A percentile compares a stretch with the other conserved stretches of the same genome.
Conservation (phyloP, 225 moss, liverwort and hornwort species). For the Climacium dendroides region DNA sequence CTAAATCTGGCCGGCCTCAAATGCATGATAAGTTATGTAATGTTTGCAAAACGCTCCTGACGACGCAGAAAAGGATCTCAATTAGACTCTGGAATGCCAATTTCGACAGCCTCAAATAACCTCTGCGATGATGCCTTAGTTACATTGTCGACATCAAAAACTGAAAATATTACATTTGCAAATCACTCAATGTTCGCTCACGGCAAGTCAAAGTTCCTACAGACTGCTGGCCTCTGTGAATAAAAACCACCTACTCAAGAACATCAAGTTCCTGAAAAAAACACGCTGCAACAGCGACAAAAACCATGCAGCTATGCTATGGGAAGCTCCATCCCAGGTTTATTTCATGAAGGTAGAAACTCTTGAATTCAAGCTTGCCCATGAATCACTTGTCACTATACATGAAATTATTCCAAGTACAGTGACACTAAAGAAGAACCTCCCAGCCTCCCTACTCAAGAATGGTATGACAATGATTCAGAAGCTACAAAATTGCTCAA, state of each 20-base stretch:
- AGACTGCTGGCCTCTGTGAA: neutral
- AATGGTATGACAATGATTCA: neutral
- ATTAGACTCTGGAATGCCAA: neutral
- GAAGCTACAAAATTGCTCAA: neutral
- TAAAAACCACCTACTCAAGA: neutral
- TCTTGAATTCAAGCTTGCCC: neutral
- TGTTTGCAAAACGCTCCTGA: neutral
- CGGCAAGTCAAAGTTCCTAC: neutral
- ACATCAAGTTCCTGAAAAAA: neutral
- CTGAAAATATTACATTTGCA: neutral
- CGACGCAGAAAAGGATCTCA: neutral
- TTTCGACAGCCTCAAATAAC: neutral
- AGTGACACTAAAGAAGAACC: neutral
- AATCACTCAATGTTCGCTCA: neutral
- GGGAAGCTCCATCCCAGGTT: neutral
- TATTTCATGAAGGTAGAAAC: neutral
- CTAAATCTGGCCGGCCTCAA: neutral
- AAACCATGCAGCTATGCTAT: neutral
- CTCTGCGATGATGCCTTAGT: neutral
- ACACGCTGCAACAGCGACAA: neutral
- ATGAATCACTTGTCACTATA: neutral
- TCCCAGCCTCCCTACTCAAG: neutral
- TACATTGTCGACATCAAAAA: neutral
- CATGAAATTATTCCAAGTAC: neutral
- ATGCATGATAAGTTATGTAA: neutral